These are phyloP conservation scores for Nicotiana tomentosiformis DNA, from an alignment of 257 asterid genomes.

Conservation along the genomic window DNA sequence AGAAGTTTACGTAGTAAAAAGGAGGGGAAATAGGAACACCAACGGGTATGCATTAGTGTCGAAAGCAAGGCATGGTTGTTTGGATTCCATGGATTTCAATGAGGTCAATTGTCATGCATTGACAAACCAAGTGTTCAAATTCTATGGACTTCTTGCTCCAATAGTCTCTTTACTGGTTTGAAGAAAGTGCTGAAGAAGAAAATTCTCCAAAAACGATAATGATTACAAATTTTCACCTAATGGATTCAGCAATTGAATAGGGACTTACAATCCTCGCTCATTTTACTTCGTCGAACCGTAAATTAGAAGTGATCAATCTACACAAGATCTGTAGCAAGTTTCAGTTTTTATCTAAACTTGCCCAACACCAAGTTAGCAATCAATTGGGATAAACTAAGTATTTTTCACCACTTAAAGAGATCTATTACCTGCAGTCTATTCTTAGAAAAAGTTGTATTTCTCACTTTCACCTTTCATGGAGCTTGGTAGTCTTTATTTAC, in stretches of 20 bases:
- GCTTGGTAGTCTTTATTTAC: not conserved
- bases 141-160: no score
- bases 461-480: not conserved
- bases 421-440: not conserved
- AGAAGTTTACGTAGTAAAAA: not conserved
- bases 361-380: not conserved
- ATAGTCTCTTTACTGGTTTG: no score
- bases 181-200: no score
- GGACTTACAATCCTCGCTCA: not conserved
- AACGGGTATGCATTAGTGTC: not conserved
- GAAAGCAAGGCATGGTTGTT: not conserved
- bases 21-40: not conserved
- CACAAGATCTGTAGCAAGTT: no score
- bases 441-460: not conserved
- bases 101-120: not conserved
- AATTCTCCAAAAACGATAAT: no score
- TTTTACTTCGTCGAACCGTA: not conserved
- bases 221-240: no score
- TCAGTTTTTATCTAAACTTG: not conserved
- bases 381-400: not conserved
- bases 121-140: no score
- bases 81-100: not conserved
- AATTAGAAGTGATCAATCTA: no score
- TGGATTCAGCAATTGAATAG: not conserved
- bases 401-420: not conserved